Base-by-base conservation (phyloP, 2,329 filamentous ascomycete species). In the Epichloe scottii region DNA sequence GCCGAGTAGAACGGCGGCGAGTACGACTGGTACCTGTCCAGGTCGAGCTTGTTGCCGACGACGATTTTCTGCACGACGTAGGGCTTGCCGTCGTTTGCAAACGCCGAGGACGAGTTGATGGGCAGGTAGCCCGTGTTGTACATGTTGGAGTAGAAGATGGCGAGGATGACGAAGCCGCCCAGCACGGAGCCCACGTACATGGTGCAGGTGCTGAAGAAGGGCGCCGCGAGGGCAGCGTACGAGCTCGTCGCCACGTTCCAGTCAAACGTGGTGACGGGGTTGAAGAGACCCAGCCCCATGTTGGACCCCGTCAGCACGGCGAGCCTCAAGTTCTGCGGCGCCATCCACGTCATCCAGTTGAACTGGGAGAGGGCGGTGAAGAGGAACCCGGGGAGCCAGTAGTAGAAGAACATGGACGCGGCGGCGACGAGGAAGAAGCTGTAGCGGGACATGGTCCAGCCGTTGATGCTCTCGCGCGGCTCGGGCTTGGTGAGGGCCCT, bases 271-370 rank as follows among this genome's bases (percentile, higher is more conserved):
- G 67, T 60, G 30, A 64, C 45, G 6, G 65, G 65, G 53, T 69
- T 69, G 51, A 70, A 53, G 21, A 58, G 44, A 14, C 68, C 69
- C 17, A 71, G 53, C 5, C 72, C 72, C 19, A 65, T 63, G n/a
- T 63, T 63, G n/a, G 66, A 68, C 2, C 72, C 72, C 8, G 68
- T 69, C 45, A 74, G 59, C 12, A 66, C 64, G 41, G 63, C 66
- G 46, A 73, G 59, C 17, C 60, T 62, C 37, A 66, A 59, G 52
- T 72, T 73, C 12, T 65, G 55, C 0, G 75, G 75, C 0, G 70
- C 63, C 49, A 79, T 79, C 76, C 76, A 80, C 0, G 73, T 71
- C 53, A 78, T 70, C 74, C 75, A 80, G 61, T 69, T 75, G 60
- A 80, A 79, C 33, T 67, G 60, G 4, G 67, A 63, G 26, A 79